Evolutionary conservation across 208 protist species (phyloP).

Genomic region (Acanthamoeba castellanii): DNA sequence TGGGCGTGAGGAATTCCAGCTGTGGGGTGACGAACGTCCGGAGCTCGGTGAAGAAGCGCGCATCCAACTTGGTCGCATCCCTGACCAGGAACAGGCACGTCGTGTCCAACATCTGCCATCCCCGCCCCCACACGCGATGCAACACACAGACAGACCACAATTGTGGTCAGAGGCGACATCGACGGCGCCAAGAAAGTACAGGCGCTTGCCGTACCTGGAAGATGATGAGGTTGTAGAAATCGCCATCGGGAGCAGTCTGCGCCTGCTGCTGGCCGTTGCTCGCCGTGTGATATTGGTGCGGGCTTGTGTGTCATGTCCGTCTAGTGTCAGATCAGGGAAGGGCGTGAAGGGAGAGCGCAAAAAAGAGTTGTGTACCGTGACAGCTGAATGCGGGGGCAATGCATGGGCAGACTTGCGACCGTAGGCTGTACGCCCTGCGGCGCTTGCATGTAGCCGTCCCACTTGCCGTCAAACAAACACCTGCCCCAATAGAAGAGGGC

Average conservation of each 20-base stretch:
- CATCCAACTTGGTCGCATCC: slow-evolving; percentile 2
- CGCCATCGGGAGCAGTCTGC: background rate
- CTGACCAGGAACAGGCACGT: slow-evolving; percentile 77
- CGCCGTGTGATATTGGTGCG: background rate
- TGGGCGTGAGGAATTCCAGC: slow-evolving; percentile 77
- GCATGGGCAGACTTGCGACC: background rate
- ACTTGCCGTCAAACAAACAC: slow-evolving; percentile 32
- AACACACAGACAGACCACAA: background rate
- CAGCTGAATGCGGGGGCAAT: slow-evolving; percentile 1
- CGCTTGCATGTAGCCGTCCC: slow-evolving; percentile 47
- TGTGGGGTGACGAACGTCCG: slow-evolving; percentile 52
- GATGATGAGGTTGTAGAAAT: background rate
- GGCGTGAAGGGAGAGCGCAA: too few relatives aligned
- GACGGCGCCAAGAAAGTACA: background rate
- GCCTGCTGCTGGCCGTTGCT: background rate
- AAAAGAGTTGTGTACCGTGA: background rate
- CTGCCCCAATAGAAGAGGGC: background rate
- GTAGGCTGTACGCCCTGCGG: slow-evolving; percentile 1
- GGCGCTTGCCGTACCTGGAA: slow-evolving; percentile 9
- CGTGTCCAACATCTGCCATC: slow-evolving; percentile 68
- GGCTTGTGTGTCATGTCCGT: background rate
- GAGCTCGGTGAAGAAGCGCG: slow-evolving; percentile 31
- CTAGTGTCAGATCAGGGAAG: background rate
- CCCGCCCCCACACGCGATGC: background rate
- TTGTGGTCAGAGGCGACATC: background rate